Conservation (phyloP, 345 rosid genomes). For the Brassica carinata region DNA sequence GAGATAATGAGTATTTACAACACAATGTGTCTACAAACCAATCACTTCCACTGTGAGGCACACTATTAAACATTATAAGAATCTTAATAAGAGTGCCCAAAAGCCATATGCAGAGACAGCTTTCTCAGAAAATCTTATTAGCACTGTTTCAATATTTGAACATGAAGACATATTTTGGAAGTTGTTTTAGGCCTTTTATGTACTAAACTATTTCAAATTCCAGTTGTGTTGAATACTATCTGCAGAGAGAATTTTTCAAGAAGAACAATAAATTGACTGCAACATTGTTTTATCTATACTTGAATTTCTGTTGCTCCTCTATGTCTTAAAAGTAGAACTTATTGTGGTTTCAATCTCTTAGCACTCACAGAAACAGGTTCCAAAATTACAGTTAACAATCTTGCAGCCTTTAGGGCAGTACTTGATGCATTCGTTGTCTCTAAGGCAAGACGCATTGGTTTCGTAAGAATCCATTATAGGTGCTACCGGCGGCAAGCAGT, state of each 20-base stretch:
- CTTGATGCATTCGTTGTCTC: constrained; percentile 20
- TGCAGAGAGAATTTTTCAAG: not conserved
- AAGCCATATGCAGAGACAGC: not conserved
- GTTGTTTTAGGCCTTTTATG: not conserved
- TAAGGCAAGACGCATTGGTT: constrained; percentile 23
- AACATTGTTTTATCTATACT: not conserved
- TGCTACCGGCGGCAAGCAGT: not conserved
- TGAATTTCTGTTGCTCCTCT: not conserved
- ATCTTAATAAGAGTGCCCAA: not conserved
- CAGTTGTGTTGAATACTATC: not conserved
- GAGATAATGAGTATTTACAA: not conserved
- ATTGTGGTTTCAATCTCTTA: constrained; percentile 10
- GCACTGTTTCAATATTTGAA: not conserved
- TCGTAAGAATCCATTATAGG: constrained; percentile 8
- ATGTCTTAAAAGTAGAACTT: not conserved
- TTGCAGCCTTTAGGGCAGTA: constrained; percentile 29
- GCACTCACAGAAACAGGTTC: constrained; percentile 38
- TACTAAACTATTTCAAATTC: not conserved
- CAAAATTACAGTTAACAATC: constrained; percentile 34
- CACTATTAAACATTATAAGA: not conserved
- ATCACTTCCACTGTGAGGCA: not conserved
- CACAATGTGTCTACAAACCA: not conserved
- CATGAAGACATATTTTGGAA: not conserved
- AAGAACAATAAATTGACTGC: not conserved
- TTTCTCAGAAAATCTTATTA: not conserved